A percentile compares a stretch with the other conserved stretches of the same genome.
phyloP scores from a whole-genome alignment of 2,329 filamentous ascomycete genomes.

The Phialophora verrucosa region DNA sequence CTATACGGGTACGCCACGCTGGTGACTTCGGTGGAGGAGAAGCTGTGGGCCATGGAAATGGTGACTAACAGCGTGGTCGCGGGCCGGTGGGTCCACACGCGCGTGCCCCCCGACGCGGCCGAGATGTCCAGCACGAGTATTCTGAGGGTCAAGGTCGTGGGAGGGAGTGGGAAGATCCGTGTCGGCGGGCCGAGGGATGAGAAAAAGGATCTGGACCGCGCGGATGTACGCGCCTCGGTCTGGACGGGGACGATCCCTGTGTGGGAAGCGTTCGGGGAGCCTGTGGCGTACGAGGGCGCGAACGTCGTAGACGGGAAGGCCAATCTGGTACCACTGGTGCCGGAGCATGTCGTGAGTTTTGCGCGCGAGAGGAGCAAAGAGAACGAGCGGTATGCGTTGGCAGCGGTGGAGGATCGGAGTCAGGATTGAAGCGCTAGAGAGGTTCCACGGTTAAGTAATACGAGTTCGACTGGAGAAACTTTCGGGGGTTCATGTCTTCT shows the following conservation, averaged over 20 bases:
- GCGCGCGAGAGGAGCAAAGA: constrained; percentile 55
- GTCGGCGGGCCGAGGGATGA: constrained; percentile 67
- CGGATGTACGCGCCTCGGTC: constrained; percentile 56
- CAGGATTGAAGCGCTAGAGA: constrained; percentile 23
- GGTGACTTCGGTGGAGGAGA: constrained; percentile 71
- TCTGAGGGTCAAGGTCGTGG: constrained; percentile 69
- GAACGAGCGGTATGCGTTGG: constrained; percentile 52
- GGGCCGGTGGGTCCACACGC: constrained; percentile 71
- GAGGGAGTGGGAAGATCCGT: constrained; percentile 76
- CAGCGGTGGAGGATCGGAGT: constrained; percentile 25
- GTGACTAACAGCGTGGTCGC: constrained; percentile 78
- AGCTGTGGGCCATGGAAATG: constrained; percentile 75
- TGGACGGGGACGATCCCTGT: constrained; percentile 69
- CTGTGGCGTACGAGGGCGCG: constrained; percentile 52
- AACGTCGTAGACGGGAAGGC: constrained; percentile 49
- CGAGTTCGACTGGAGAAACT: neutral
- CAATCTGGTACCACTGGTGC: constrained; percentile 64
- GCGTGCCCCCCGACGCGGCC: constrained; percentile 71
- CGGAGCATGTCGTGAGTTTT: constrained; percentile 66
- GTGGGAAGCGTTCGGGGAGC: constrained; percentile 67
- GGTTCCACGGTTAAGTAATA: neutral
- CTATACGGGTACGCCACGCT: constrained; percentile 74
- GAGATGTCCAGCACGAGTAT: constrained; percentile 78
- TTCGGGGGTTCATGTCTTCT: neutral
- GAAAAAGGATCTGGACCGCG: constrained; percentile 58